Evolutionary conservation across 768 basidiomycete species (phyloP).

Genomic region (Russula sp.): DNA sequence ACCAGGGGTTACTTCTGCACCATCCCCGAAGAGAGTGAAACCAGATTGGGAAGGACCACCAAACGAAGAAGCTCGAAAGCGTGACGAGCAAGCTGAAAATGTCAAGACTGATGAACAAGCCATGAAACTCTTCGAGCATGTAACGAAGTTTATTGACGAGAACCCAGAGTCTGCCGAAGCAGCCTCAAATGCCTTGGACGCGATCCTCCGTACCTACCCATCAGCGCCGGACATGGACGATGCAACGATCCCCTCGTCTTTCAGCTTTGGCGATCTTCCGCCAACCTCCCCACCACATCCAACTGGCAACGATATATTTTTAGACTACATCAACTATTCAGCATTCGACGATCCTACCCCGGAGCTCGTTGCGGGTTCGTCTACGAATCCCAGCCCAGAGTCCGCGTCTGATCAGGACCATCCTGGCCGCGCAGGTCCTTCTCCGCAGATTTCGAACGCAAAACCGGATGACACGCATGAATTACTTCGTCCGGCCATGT

Average conservation of each 20-base stretch:
- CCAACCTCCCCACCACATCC: conserved; percentile 33
- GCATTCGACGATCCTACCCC: conserved; percentile 60
- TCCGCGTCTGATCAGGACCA: conserved; percentile 60
- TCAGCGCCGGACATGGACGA: conserved; percentile 44
- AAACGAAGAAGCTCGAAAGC: conserved; percentile 42
- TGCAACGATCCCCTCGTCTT: conserved; percentile 31
- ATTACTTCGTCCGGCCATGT: conserved; percentile 54
- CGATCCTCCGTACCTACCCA: conserved; percentile 57
- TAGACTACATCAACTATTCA: conserved; percentile 69
- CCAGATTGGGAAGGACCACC: conserved; percentile 66
- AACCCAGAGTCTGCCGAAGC: conserved; percentile 39
- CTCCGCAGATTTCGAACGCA: conserved; percentile 43
- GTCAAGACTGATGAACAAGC: conserved; percentile 70
- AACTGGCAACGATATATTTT: conserved; percentile 47
- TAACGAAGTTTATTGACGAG: conserved; percentile 61
- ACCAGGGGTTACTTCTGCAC: conserved; percentile 44
- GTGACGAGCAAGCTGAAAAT: conserved; percentile 27
- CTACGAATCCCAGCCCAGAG: conserved; percentile 74
- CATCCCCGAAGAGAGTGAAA: conserved; percentile 70
- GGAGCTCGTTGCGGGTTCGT: conserved; percentile 65
- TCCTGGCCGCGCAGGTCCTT: conserved; percentile 44
- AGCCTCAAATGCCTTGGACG: conserved; percentile 58
- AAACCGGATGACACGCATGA: conserved; percentile 44
- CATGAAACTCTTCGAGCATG: conserved; percentile 55
- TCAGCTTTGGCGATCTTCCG: conserved; percentile 35